phyloP scores from a whole-genome alignment of 352 stramenopile species.

The Pythium sukuiense region DNA sequence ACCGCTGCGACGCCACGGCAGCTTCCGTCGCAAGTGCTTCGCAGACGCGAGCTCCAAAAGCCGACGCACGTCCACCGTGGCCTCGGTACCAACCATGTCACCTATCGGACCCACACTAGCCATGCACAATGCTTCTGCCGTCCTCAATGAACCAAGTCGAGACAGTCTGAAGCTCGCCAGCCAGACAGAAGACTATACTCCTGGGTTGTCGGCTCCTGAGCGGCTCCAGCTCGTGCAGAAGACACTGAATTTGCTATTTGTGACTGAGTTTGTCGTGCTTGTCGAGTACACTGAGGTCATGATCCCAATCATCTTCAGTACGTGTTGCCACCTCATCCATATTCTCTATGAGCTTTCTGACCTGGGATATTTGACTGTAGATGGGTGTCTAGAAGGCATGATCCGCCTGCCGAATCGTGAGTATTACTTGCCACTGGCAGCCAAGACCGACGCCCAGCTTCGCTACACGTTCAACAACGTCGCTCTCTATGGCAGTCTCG shows the following conservation, averaged over 20 bases:
- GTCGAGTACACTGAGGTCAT: conserved; percentile 40
- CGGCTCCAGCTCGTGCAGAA: conserved; percentile 15
- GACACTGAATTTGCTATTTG: conserved; percentile 29
- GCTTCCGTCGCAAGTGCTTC: not conserved
- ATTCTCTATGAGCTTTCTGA: not conserved
- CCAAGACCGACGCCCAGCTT: conserved; percentile 12
- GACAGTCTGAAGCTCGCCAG: not conserved
- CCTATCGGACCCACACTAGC: not conserved
- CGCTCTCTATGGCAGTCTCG: not conserved
- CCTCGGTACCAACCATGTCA: not conserved
- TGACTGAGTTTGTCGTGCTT: conserved; percentile 35
- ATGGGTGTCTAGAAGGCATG: conserved; percentile 11
- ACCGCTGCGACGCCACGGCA: not conserved
- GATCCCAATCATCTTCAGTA: conserved; percentile 38
- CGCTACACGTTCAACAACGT: conserved; percentile 4
- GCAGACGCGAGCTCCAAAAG: not conserved
- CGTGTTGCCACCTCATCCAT: not conserved
- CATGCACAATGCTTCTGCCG: not conserved
- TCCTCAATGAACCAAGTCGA: not conserved
- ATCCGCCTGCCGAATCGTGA: conserved; percentile 8
- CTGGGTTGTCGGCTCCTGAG: not conserved
- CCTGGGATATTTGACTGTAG: not conserved
- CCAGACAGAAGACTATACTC: not conserved
- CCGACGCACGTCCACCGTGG: not conserved
- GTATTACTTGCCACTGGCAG: conserved; percentile 5